phyloP scores from a whole-genome alignment of 2,329 filamentous ascomycete genomes.

The Pseudocercospora fijiensis region DNA sequence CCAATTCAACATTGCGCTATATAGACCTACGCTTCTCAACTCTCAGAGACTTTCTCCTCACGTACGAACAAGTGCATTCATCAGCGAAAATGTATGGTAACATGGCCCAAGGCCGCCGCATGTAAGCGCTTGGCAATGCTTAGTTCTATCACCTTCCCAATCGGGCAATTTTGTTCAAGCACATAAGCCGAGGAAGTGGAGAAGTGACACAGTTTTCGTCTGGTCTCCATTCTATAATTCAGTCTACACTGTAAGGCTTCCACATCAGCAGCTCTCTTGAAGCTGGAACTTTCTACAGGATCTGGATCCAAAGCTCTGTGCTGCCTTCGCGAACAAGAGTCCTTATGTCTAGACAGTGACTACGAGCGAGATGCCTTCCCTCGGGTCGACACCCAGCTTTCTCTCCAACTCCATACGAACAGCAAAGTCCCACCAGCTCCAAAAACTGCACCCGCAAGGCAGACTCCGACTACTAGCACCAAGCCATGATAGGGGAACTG shows the following conservation, averaged over 20 bases:
- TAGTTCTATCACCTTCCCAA: too few species aligned
- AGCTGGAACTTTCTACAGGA: neutral
- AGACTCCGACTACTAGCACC: neutral
- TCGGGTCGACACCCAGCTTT: neutral
- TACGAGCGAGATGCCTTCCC: neutral
- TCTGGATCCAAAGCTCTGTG: too few species aligned
- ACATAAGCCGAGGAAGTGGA: neutral
- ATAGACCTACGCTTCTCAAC: too few species aligned
- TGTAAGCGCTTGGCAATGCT: too few species aligned
- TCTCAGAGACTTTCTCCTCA: neutral
- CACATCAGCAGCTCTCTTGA: neutral
- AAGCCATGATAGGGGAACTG: neutral
- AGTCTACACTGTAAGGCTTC: neutral
- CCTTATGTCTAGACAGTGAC: neutral
- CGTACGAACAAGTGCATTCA: neutral
- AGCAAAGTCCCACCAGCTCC: neutral
- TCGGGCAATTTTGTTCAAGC: too few species aligned
- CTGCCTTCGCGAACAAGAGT: neutral
- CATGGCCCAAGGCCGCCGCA: neutral
- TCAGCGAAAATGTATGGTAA: neutral
- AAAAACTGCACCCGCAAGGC: neutral
- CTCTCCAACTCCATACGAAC: neutral
- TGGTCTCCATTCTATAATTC: neutral
- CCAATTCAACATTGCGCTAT: neutral
- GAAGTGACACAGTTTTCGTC: neutral